These are phyloP conservation scores for Pseudonitzschia multiseries DNA, from an alignment of 108 stramenopile species.

Conservation along the genomic window DNA sequence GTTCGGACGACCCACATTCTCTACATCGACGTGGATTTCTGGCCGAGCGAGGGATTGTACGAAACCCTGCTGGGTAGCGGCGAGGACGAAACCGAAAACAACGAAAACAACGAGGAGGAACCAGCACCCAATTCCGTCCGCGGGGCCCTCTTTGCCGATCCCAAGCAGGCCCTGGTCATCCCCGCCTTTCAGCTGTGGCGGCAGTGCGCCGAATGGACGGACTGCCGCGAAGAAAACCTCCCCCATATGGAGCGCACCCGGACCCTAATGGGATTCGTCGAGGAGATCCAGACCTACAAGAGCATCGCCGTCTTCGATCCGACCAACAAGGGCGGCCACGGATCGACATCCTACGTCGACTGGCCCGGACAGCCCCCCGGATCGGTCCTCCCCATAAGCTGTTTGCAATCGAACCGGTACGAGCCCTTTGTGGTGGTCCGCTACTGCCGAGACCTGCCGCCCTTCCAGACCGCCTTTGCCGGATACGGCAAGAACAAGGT, in stretches of 20 bases:
- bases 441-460: slow-evolving; percentile 73
- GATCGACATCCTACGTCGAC: slow-evolving; percentile 60
- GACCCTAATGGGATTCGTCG: neutral
- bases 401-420: slow-evolving; percentile 75
- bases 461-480: slow-evolving; percentile 71
- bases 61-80: slow-evolving; percentile 30
- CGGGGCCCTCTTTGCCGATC: slow-evolving; percentile 45
- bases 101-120: too few relatives aligned
- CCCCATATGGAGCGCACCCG: slow-evolving; percentile 59
- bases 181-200: slow-evolving; percentile 75
- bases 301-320: slow-evolving; percentile 73
- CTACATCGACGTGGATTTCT: slow-evolving; percentile 90
- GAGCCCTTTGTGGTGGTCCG: slow-evolving; percentile 82
- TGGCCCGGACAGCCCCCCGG: slow-evolving; percentile 50
- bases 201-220: slow-evolving; percentile 46
- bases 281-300: slow-evolving; percentile 5
- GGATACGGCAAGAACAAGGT: slow-evolving; percentile 90
- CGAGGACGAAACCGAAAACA: neutral
- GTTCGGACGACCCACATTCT: slow-evolving; percentile 76
- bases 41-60: slow-evolving; percentile 66
- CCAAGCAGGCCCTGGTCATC: slow-evolving; percentile 62
- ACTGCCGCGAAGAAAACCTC: slow-evolving; percentile 68
- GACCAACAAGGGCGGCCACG: slow-evolving; percentile 81
- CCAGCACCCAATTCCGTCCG: slow-evolving; percentile 20
- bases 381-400: slow-evolving; percentile 58